Conservation (phyloP, 202 grass and related monocot genomes). For the Panicum hallii region DNA sequence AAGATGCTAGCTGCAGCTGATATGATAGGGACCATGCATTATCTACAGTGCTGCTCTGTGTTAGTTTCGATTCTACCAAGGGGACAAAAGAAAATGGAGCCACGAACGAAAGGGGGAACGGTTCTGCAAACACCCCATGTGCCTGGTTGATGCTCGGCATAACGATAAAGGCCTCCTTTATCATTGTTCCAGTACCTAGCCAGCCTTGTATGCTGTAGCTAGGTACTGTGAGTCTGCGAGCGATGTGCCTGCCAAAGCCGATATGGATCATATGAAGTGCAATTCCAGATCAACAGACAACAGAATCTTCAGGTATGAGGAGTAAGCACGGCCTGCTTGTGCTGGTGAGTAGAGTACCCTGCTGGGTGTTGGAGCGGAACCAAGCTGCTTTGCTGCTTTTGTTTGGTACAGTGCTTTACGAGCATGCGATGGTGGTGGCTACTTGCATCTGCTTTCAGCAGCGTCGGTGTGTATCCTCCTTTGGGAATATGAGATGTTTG, state of each 20-base stretch:
- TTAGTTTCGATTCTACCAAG: constrained; percentile 43
- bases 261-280: constrained; percentile 18
- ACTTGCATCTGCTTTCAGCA: background rate
- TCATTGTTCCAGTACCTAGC: constrained; percentile 28
- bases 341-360: background rate
- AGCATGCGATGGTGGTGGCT: constrained; percentile 17
- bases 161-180: constrained; percentile 36
- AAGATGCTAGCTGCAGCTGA: constrained; percentile 23
- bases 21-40: constrained; percentile 4
- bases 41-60: constrained; percentile 28
- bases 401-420: constrained; percentile 22
- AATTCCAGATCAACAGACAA: constrained; percentile 8
- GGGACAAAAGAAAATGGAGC: constrained; percentile 47
- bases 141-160: constrained; percentile 32
- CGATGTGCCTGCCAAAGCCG: background rate
- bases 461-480: background rate
- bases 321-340: constrained; percentile 30
- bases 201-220: constrained; percentile 37
- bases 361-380: background rate
- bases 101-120: constrained; percentile 37
- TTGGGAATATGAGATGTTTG: background rate
- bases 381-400: background rate
- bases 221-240: background rate
- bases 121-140: constrained; percentile 39
- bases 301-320: constrained; percentile 20